Evolutionary conservation across 345 rosid genomes (phyloP).

Genomic region (Corchorus olitorius): DNA sequence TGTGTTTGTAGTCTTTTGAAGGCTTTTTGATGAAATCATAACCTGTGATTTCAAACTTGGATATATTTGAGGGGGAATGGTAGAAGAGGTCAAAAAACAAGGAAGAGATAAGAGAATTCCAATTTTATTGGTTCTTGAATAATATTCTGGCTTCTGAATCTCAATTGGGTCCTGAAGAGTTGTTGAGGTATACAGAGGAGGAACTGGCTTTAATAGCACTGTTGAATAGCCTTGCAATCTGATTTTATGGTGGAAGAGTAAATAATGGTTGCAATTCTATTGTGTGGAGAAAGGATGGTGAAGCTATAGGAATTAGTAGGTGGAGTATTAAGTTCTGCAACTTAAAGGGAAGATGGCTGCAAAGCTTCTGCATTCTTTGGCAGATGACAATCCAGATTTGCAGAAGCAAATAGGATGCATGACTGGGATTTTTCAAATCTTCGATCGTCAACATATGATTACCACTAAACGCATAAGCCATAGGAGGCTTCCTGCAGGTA

Average conservation of each 20-base stretch:
- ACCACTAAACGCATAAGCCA: constrained; percentile 51
- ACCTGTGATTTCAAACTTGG: constrained; percentile 28
- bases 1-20: constrained; percentile 33
- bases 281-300: constrained; percentile 14
- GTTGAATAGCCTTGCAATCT: constrained; percentile 21
- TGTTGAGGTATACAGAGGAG: constrained; percentile 18
- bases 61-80: constrained; percentile 29
- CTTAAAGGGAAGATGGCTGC: constrained; percentile 67
- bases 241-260: constrained; percentile 15
- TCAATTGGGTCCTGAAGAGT: constrained; percentile 24
- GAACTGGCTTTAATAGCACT: background rate
- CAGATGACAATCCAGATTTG: constrained; percentile 92
- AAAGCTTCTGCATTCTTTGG: constrained; percentile 85
- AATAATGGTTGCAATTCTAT: constrained; percentile 3
- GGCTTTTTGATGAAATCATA: constrained; percentile 33
- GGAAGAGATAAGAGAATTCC: constrained; percentile 6
- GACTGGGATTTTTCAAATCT: constrained; percentile 88
- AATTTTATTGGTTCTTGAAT: constrained; percentile 18
- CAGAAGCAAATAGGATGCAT: constrained; percentile 97
- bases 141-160: constrained; percentile 14
- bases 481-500: constrained; percentile 75
- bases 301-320: constrained; percentile 2
- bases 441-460: constrained; percentile 70
- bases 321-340: background rate
- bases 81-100: constrained; percentile 12